Percentiles rank a stretch among this genome's conserved stretches.
Evolutionary conservation across 176 grass and related monocot genomes (phyloP).

Genomic region (Sorghum bicolor): DNA sequence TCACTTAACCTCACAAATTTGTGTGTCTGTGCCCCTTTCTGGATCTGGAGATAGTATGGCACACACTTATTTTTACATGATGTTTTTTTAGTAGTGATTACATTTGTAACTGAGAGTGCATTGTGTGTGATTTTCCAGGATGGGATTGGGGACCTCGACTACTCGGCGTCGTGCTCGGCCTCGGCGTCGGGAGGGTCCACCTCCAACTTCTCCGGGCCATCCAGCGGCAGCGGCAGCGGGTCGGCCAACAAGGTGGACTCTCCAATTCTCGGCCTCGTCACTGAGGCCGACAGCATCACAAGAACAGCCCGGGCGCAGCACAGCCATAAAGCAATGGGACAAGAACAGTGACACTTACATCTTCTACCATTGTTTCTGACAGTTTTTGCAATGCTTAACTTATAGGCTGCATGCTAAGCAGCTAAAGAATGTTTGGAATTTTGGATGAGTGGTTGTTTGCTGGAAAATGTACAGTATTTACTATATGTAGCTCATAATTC

Average conservation of each 20-base stretch:
- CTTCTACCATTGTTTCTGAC: neutral
- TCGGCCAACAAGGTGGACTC: conserved; percentile 49
- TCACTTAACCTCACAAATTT: neutral
- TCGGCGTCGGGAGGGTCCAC: conserved; percentile 22
- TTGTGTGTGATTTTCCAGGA: neutral
- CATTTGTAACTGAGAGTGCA: neutral
- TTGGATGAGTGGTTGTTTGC: neutral
- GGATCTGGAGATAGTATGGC: neutral
- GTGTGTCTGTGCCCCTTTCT: too few species aligned
- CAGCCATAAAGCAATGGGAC: neutral
- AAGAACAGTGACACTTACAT: neutral
- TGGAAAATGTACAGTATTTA: neutral
- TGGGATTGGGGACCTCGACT: neutral
- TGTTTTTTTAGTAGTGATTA: neutral
- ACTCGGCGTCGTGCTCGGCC: conserved; percentile 26
- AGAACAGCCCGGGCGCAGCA: neutral
- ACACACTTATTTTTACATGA: neutral
- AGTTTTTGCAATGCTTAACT: neutral
- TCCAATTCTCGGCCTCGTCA: conserved; percentile 48
- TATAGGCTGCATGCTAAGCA: neutral
- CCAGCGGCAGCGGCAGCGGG: conserved; percentile 42
- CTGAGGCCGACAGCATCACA: neutral
- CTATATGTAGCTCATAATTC: neutral
- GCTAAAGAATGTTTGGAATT: neutral
- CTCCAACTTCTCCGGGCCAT: conserved; percentile 45